A percentile compares a stretch with the other conserved stretches of the same genome.
Evolutionary conservation across 176 grass and related monocot genomes (phyloP).

Genomic region (Aechmea fasciata): DNA sequence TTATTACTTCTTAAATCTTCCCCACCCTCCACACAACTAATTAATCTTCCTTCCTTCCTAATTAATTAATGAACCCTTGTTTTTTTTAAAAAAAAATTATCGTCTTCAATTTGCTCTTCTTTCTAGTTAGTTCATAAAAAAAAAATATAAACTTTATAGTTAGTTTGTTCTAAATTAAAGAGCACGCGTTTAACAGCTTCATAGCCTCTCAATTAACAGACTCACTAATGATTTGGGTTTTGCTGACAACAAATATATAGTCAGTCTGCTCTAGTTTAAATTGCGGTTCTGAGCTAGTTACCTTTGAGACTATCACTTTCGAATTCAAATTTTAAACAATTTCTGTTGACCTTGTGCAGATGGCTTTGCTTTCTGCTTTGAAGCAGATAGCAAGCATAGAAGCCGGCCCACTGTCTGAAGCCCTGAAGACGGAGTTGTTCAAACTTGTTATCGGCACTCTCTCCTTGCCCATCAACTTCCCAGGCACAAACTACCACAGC

Average conservation of each 20-base stretch:
- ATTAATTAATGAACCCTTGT: no score
- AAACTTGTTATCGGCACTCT: conserved; percentile 85
- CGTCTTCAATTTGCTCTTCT: not conserved
- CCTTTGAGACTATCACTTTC: no score
- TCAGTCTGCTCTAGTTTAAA: no score
- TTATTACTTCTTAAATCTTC: no score
- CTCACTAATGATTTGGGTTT: no score
- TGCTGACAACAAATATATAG: no score
- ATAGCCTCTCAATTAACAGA: no score
- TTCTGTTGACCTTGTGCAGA: conserved; percentile 38
- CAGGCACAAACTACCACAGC: conserved; percentile 61
- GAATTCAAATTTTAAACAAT: not conserved
- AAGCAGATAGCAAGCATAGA: conserved; percentile 86
- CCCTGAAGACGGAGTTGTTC: conserved; percentile 75
- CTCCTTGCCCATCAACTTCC: conserved; percentile 81
- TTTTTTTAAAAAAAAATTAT: not conserved
- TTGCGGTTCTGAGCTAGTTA: no score
- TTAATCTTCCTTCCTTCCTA: not conserved
- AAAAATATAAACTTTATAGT: no score
- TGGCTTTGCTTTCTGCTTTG: conserved; percentile 79
- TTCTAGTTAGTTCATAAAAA: no score
- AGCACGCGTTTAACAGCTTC: no score
- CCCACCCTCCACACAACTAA: not conserved
- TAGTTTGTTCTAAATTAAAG: no score
- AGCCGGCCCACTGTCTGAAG: conserved; percentile 64